A percentile compares a stretch with the other conserved stretches of the same genome.
Evolutionary conservation across 805 yeast genomes (phyloP).

Genomic region (Lipomyces starkeyi): DNA sequence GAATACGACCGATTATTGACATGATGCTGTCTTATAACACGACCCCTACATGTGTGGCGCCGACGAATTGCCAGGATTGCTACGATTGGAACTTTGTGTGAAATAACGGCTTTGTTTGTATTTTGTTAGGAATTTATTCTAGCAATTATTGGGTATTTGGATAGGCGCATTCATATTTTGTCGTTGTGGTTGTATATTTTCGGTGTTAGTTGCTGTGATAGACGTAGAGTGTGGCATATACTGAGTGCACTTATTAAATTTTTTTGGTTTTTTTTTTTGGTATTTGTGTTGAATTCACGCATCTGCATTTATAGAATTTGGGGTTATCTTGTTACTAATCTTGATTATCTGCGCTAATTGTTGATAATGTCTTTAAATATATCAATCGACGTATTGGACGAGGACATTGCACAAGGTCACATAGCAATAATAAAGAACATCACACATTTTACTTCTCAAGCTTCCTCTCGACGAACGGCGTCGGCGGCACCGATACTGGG

Average conservation of each 20-base stretch:
- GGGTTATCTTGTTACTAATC: background rate
- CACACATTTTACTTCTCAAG: background rate
- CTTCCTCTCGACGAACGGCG: slow-evolving; percentile 24
- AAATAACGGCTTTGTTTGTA: background rate
- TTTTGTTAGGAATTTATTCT: background rate
- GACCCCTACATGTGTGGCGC: slow-evolving; percentile 66
- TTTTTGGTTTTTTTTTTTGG: background rate
- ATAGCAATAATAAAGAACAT: background rate
- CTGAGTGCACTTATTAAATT: background rate
- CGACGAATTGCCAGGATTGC: slow-evolving; percentile 35
- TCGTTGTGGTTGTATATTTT: background rate
- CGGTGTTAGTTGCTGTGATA: background rate
- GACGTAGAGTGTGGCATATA: background rate
- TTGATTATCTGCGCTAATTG: background rate
- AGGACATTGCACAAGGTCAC: background rate
- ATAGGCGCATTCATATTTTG: slow-evolving; percentile 6
- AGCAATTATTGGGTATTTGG: background rate
- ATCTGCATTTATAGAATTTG: slow-evolving; percentile 4
- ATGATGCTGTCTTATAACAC: slow-evolving; percentile 75
- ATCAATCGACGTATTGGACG: background rate
- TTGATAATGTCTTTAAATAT: background rate
- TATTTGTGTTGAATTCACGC: background rate
- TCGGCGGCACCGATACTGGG: slow-evolving; percentile 21
- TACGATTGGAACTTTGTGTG: slow-evolving; percentile 36
- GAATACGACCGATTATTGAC: slow-evolving; percentile 86